phyloP scores from a whole-genome alignment of 371 early-diverging fungal species.

The Dichotomocladium elegans region DNA sequence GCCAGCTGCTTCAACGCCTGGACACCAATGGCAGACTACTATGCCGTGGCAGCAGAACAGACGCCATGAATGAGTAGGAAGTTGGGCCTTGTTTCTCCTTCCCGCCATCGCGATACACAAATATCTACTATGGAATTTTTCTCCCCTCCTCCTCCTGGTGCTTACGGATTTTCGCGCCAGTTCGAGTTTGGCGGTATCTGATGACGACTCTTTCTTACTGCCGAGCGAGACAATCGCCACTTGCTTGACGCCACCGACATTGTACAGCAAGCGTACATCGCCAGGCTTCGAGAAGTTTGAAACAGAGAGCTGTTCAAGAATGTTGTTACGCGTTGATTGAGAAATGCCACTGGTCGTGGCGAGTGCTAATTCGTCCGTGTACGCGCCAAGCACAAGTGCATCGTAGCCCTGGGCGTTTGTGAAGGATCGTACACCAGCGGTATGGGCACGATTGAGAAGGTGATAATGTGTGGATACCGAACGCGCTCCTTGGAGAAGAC shows the following conservation, averaged over 20 bases:
- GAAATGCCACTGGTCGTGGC: constrained; percentile 21
- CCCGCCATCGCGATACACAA: too few species aligned
- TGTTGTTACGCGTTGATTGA: constrained; percentile 16
- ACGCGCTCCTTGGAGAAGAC: too few species aligned
- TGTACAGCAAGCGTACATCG: constrained; percentile 54
- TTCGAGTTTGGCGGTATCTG: background rate
- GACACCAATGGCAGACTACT: constrained; percentile 65
- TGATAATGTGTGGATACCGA: too few species aligned
- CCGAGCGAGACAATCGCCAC: constrained; percentile 80
- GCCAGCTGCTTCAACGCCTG: constrained; percentile 60
- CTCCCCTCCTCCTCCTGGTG: background rate
- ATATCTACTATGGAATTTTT: background rate
- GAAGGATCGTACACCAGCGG: constrained; percentile 21
- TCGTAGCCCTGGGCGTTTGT: constrained; percentile 30
- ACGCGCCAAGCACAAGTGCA: constrained; percentile 33
- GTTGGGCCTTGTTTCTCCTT: too few species aligned
- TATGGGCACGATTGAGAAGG: too few species aligned
- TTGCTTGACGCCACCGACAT: constrained; percentile 51
- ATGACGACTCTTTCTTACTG: constrained; percentile 9
- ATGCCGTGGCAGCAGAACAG: too few species aligned
- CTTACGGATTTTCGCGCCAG: constrained; percentile 3
- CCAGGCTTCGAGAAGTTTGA: constrained; percentile 51
- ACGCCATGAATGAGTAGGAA: too few species aligned
- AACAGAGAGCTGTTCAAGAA: constrained; percentile 32
- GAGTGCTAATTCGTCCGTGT: constrained; percentile 17